These are phyloP conservation scores for Eudorina sp. DNA, from an alignment of 139 green algal species.

Conservation along the genomic window DNA sequence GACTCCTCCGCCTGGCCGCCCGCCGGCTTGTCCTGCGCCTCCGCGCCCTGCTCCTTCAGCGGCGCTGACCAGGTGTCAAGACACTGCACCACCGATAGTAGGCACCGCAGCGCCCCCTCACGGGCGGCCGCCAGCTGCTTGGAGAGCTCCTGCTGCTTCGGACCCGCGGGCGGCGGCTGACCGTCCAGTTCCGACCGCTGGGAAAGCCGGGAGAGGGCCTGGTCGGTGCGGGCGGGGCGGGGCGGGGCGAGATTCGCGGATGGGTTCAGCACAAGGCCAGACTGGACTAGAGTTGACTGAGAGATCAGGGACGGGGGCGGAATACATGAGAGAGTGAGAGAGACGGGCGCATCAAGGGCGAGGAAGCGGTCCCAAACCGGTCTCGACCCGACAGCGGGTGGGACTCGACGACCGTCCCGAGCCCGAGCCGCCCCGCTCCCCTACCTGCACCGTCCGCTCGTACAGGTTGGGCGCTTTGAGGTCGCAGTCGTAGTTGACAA, in stretches of 20 bases:
- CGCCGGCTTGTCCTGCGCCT: background rate
- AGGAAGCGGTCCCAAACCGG: too few relatives aligned
- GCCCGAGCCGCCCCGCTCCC: too few relatives aligned
- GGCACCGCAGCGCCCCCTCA: slow-evolving; percentile 43
- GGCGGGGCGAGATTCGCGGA: too few relatives aligned
- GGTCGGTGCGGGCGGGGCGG: background rate
- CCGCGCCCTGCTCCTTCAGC: slow-evolving; percentile 56
- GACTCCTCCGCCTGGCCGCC: background rate
- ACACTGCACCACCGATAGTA: slow-evolving; percentile 70
- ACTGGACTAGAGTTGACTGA: too few relatives aligned
- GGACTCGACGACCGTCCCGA: too few relatives aligned
- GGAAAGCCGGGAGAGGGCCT: slow-evolving; percentile 57
- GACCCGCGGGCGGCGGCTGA: background rate
- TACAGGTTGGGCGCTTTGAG: slow-evolving; percentile 87
- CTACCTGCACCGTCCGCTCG: slow-evolving; percentile 77
- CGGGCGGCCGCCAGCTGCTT: slow-evolving; percentile 29
- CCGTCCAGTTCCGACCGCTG: slow-evolving; percentile 48
- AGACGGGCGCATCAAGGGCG: too few relatives aligned
- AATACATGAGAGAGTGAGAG: too few relatives aligned
- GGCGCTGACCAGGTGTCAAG: slow-evolving; percentile 84
- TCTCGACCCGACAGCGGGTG: too few relatives aligned
- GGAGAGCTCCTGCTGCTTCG: slow-evolving; percentile 28
- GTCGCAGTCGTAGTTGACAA: slow-evolving; percentile 97
- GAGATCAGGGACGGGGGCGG: too few relatives aligned
- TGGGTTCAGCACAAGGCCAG: too few relatives aligned